Base-by-base conservation (phyloP, 768 basidiomycete genomes). In the Calvatia gigantea region DNA sequence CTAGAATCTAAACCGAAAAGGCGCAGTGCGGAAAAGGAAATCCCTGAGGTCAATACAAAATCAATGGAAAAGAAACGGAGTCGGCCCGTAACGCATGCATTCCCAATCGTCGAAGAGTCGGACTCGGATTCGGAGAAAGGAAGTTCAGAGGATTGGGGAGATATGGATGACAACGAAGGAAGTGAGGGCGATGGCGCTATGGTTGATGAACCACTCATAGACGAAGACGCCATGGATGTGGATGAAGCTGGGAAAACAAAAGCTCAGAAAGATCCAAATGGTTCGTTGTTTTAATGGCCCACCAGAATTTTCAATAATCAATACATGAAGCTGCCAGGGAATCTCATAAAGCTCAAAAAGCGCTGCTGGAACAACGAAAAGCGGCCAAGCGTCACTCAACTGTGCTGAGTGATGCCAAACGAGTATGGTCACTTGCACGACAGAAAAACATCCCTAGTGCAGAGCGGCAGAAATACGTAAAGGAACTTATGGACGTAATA, bases 371-470 rank as follows among this genome's bases (percentile, higher is more conserved):
- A 21, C 85, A 91, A 61, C 84, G 92, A 9, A 81, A 79, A 39
- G 87, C 88, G 0, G 78, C 87, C 2, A 93, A 90, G 69, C 91
- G 90, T 0, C 83, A 94, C 66, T 87, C 89, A 0, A 71, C 75
- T 6, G 68, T 94, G 1, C 80, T 94, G 29, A 67, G 69, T 8
- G 79, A 86, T 51, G 90, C 91, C 32, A 93, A 94, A 68, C 76
- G 77, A 11, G 75, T 89, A 8, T 94, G 92, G 92, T 79, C 84
- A 1, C 76, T 84, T 14, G 87, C 87, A 1, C 82, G 85, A 53
- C 81, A 88, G 69, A 88, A 87, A 70, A 82, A 83, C 45, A 78
- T 94, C 35, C 70, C 84, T 0, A 72, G 85, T 19, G 69, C 81
- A 23, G 88, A 95, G 63, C 83, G 94, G 21, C 83, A 86, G 60